Conservation (phyloP, 2,329 filamentous ascomycete species). For the Pseudogymnoascus sp. region DNA sequence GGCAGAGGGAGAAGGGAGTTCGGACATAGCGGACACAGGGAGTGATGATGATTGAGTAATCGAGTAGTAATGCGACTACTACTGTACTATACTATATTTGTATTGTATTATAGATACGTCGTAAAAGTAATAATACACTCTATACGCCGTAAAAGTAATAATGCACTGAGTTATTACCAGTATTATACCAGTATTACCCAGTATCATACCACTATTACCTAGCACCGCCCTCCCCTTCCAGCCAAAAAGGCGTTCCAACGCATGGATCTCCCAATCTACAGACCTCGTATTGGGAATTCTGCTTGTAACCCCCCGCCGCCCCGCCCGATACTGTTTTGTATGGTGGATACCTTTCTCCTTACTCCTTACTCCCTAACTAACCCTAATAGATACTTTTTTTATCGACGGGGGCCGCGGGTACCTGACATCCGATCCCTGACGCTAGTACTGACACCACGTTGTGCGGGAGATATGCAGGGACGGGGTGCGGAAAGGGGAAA, state of each 20-base stretch:
- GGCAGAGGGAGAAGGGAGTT: not conserved
- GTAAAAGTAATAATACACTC: too few species aligned
- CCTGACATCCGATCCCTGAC: not conserved
- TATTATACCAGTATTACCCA: too few species aligned
- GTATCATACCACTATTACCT: too few species aligned
- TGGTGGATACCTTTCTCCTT: too few species aligned
- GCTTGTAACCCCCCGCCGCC: too few species aligned
- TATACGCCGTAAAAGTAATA: too few species aligned
- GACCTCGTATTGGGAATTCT: not conserved
- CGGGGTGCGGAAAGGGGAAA: not conserved
- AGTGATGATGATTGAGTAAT: too few species aligned
- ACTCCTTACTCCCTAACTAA: too few species aligned
- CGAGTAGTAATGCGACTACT: not conserved
- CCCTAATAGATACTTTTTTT: too few species aligned
- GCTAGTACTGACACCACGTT: not conserved
- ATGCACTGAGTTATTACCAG: not conserved
- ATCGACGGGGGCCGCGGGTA: not conserved
- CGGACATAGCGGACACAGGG: not conserved
- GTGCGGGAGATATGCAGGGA: constrained; percentile 1
- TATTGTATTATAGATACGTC: not conserved
- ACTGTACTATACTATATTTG: not conserved
- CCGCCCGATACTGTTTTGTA: too few species aligned
- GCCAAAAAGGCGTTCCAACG: not conserved
- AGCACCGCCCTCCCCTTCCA: not conserved
- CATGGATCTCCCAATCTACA: not conserved